Percentiles rank a stretch among this genome's conserved stretches.
phyloP scores from a whole-genome alignment of 116 monocot genomes.

The Phalaenopsis hybrid region DNA sequence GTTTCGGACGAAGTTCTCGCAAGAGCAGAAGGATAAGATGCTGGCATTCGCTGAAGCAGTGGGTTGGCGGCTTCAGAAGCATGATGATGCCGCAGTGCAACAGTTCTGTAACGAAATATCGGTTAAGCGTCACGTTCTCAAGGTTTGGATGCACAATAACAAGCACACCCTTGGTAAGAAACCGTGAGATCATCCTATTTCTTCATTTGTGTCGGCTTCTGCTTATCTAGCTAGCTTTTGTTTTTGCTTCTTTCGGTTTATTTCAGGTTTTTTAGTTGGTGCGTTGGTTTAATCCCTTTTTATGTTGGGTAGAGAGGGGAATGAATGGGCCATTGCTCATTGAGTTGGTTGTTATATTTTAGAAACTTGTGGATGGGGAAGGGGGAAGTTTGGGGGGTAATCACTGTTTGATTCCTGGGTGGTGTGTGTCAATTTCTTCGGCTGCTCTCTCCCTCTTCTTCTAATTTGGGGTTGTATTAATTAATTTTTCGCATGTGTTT shows the following conservation, averaged over 20 bases:
- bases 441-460: constrained; percentile 2
- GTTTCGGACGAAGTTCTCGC: constrained; percentile 83
- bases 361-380: neutral
- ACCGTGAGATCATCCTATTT: constrained; percentile 12
- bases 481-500: neutral
- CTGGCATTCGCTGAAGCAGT: constrained; percentile 76
- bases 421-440: neutral
- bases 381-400: neutral
- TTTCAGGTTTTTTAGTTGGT: neutral
- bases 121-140: constrained; percentile 77
- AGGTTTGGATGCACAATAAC: constrained; percentile 99
- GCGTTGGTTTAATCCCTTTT: neutral
- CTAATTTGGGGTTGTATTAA: neutral
- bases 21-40: constrained; percentile 99
- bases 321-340: constrained; percentile 15
- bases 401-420: constrained; percentile 15
- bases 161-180: constrained; percentile 96
- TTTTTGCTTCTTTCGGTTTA: neutral
- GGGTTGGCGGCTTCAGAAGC: constrained; percentile 96
- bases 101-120: constrained; percentile 82
- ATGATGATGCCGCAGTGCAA: constrained; percentile 76
- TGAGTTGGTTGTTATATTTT: constrained; percentile 4
- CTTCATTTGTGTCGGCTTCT: neutral
- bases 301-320: neutral
- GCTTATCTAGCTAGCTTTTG: neutral